These are phyloP conservation scores for Rhodotorula paludigena DNA, from an alignment of 768 basidiomycete species.

Conservation along the genomic window DNA sequence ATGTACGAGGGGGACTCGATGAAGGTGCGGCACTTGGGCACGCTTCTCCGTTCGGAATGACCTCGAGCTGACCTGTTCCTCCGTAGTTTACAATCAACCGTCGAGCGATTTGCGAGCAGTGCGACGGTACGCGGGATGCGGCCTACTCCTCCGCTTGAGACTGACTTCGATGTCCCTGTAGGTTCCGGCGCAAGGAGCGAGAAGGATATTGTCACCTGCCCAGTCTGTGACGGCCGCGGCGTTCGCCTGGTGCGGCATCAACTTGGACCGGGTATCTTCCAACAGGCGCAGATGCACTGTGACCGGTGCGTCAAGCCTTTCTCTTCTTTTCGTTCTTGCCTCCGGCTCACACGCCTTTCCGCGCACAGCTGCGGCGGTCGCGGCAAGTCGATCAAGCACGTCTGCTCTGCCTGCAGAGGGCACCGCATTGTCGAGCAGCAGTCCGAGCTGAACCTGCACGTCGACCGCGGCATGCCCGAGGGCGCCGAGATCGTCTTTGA, in stretches of 20 bases:
- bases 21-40: constrained; percentile 56
- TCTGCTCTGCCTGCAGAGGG: constrained; percentile 77
- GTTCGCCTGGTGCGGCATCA: constrained; percentile 82
- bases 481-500: constrained; percentile 88
- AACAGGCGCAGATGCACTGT: constrained; percentile 49
- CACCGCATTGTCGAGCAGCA: constrained; percentile 48
- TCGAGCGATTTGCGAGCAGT: constrained; percentile 89
- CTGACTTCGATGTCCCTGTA: too few species aligned
- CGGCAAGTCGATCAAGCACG: constrained; percentile 68
- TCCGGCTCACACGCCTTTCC: neutral
- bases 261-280: constrained; percentile 52
- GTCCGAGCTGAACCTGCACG: constrained; percentile 76
- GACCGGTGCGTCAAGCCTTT: constrained; percentile 40
- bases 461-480: constrained; percentile 83
- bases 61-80: neutral
- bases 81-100: constrained; percentile 84
- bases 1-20: constrained; percentile 81
- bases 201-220: constrained; percentile 55
- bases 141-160: too few species aligned
- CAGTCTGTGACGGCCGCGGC: constrained; percentile 76
- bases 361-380: constrained; percentile 66
- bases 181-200: constrained; percentile 90
- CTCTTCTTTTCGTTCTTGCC: neutral
- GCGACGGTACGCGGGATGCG: constrained; percentile 58
- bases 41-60: neutral